Conservation (phyloP, 352 stramenopile species). For the Blastocystis sp. region DNA sequence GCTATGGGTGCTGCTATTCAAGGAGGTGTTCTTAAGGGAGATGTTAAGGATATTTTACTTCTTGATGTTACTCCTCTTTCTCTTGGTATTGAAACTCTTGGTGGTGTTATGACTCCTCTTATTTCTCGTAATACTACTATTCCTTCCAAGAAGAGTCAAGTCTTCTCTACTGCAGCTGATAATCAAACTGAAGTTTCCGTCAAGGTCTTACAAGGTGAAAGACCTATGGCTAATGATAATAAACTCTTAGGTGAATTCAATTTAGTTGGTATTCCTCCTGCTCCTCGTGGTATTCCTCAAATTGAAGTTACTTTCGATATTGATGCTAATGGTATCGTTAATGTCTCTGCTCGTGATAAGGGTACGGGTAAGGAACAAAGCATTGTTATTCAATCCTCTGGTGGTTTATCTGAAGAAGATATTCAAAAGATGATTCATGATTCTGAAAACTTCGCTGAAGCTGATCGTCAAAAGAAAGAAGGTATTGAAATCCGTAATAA, state of each 20-base stretch:
- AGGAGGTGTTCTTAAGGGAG: slow-evolving; percentile 76
- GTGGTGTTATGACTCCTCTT: slow-evolving; percentile 84
- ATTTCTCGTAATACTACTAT: slow-evolving; percentile 94
- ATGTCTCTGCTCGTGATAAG: slow-evolving; percentile 87
- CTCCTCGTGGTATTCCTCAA: slow-evolving; percentile 76
- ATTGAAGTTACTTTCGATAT: slow-evolving; percentile 96
- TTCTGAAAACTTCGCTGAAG: slow-evolving; percentile 75
- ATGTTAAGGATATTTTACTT: slow-evolving; percentile 90
- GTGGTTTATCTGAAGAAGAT: slow-evolving; percentile 76
- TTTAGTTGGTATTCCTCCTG: slow-evolving; percentile 79
- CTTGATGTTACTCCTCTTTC: slow-evolving; percentile 88
- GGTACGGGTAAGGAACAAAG: slow-evolving; percentile 81
- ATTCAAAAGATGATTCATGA: slow-evolving; percentile 92
- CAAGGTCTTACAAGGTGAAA: slow-evolving; percentile 89
- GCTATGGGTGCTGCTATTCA: slow-evolving; percentile 88
- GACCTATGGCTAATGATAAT: slow-evolving; percentile 90
- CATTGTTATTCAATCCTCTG: slow-evolving; percentile 81
- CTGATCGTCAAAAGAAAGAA: slow-evolving; percentile 74
- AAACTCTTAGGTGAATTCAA: slow-evolving; percentile 89
- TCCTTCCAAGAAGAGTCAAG: slow-evolving; percentile 88
- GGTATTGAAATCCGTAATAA: slow-evolving; percentile 87
- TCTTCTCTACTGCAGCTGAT: slow-evolving; percentile 84
- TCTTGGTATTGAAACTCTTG: slow-evolving; percentile 91
- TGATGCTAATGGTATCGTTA: slow-evolving; percentile 90
- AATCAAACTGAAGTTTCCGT: slow-evolving; percentile 86